Conservation (phyloP, 352 stramenopile genomes). For the Peronospora farinosa region DNA sequence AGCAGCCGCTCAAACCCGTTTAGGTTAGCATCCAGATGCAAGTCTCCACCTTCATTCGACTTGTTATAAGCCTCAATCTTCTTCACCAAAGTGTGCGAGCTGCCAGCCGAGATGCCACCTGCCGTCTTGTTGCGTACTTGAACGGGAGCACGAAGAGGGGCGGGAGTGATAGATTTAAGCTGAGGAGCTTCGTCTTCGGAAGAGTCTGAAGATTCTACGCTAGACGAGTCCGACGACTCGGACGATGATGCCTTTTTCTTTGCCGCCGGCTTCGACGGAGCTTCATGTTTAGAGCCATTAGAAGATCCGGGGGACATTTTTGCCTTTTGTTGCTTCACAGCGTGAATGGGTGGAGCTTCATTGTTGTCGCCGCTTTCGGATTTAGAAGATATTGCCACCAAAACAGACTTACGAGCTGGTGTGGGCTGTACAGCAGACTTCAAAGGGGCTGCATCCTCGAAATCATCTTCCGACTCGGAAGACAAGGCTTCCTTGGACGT, state of each 20-base stretch:
- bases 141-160: conserved; percentile 8
- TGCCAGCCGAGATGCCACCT: conserved; percentile 51
- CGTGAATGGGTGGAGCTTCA: conserved; percentile 9
- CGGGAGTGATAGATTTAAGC: conserved; percentile 5
- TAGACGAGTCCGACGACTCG: conserved; percentile 5
- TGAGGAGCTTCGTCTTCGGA: conserved; percentile 21
- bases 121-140: conserved; percentile 18
- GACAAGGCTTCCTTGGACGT: conserved; percentile 3
- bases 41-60: conserved; percentile 33
- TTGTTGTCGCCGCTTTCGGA: conserved; percentile 16
- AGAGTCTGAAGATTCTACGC: conserved; percentile 17
- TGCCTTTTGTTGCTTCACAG: conserved; percentile 11
- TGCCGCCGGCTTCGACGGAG: conserved; percentile 1
- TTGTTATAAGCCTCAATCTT: conserved; percentile 69
- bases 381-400: conserved; percentile 25
- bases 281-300: conserved; percentile 8
- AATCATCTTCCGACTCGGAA: conserved; percentile 9
- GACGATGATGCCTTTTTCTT: conserved; percentile 12
- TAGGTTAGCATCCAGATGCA: conserved; percentile 70
- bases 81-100: conserved; percentile 76
- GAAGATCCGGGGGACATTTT: conserved; percentile 13
- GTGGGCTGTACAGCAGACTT: conserved; percentile 10
- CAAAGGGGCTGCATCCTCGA: conserved; percentile 4
- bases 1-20: conserved; percentile 81
- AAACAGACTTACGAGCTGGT: conserved; percentile 7